These are phyloP conservation scores for Blastocystis sp. DNA, from an alignment of 352 stramenopile genomes.

Conservation along the genomic window DNA sequence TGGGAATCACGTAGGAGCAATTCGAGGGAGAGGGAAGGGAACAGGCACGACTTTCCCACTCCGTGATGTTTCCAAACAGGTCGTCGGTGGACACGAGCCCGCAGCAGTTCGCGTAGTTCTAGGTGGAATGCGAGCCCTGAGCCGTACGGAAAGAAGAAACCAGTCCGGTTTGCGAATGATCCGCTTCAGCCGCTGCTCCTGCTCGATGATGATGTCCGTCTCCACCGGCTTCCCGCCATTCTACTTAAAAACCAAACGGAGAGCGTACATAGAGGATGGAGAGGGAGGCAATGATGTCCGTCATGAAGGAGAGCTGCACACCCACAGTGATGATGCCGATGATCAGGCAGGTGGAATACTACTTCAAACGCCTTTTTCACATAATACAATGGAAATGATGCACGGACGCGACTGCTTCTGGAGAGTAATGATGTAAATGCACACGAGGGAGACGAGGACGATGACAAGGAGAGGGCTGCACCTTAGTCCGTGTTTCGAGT, in stretches of 20 bases:
- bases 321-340: neutral
- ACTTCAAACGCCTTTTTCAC: neutral
- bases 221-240: conserved; percentile 1
- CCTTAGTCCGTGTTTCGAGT: neutral
- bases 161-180: neutral
- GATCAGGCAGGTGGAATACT: conserved; percentile 19
- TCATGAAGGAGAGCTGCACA: neutral
- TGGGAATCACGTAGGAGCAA: conserved; percentile 6
- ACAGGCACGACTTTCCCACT: conserved; percentile 5
- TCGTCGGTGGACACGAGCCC: conserved; percentile 14
- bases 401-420: neutral
- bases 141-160: neutral
- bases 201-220: neutral
- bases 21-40: neutral
- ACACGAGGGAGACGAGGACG: neutral
- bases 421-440: conserved; percentile 15
- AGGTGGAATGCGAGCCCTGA: neutral
- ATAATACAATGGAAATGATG: neutral
- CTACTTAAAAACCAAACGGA: neutral
- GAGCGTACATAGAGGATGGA: conserved; percentile 11
- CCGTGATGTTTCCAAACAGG: conserved; percentile 27
- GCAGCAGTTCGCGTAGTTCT: conserved; percentile 8
- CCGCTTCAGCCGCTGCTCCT: neutral
- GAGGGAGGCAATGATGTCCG: neutral
- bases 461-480: conserved; percentile 8